Conservation (phyloP, 2,329 filamentous ascomycete genomes). For the Thielaviopsis ethacetica region DNA sequence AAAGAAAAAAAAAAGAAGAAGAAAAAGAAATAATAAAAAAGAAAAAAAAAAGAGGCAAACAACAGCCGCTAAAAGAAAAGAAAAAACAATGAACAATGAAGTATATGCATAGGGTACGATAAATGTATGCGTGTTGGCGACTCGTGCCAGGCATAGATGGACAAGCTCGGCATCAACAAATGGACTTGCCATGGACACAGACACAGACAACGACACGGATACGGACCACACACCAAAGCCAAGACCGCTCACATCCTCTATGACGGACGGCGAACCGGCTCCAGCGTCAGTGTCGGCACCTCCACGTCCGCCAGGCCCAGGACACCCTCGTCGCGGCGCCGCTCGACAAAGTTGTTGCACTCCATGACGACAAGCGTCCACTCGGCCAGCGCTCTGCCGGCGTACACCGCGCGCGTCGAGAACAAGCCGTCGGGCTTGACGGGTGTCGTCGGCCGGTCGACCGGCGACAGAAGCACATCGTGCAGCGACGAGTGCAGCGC, state of each 20-base stretch:
- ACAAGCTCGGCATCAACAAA: neutral
- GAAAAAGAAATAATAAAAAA: neutral
- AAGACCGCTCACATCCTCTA: conserved; percentile 7
- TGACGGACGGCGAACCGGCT: conserved; percentile 22
- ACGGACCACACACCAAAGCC: too few relatives aligned
- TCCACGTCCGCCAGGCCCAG: conserved; percentile 51
- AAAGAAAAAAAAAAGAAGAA: neutral
- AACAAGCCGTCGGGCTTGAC: conserved; percentile 30
- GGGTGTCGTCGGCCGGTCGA: conserved; percentile 20
- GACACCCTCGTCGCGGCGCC: conserved; percentile 58
- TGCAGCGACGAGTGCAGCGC: neutral
- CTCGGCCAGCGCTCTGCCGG: conserved; percentile 59
- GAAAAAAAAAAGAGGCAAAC: conserved; percentile 3
- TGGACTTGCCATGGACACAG: neutral
- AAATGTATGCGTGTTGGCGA: neutral
- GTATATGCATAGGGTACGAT: neutral
- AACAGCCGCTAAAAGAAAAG: neutral
- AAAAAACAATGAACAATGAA: conserved; percentile 6
- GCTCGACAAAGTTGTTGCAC: conserved; percentile 67
- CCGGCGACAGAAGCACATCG: neutral
- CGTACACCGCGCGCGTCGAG: conserved; percentile 38
- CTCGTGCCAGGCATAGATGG: neutral
- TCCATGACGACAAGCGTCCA: conserved; percentile 62
- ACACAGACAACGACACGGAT: too few relatives aligned
- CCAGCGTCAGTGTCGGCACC: conserved; percentile 26